A percentile compares a stretch with the other conserved stretches of the same genome.
Conservation (phyloP, 2,329 filamentous ascomycete species). For the Fusarium duplospermum region DNA sequence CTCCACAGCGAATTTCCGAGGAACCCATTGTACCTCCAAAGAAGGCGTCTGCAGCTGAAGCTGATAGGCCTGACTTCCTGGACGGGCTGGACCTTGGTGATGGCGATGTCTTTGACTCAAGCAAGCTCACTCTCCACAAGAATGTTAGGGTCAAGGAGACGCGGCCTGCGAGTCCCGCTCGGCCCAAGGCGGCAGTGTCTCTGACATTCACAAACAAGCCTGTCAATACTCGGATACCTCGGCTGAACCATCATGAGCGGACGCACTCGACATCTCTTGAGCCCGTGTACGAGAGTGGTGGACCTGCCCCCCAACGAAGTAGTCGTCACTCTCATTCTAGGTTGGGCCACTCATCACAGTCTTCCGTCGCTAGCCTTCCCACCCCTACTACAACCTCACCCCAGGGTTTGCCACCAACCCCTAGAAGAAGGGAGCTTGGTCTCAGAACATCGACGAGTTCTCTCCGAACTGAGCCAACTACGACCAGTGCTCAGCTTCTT, state of each 20-base stretch:
- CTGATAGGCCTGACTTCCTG: slow-evolving; percentile 81
- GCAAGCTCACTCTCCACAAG: slow-evolving; percentile 86
- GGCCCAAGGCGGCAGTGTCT: slow-evolving; percentile 81
- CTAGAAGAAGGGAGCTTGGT: slow-evolving; percentile 70
- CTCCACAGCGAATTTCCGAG: slow-evolving; percentile 60
- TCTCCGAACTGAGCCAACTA: slow-evolving; percentile 70
- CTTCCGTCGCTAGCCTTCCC: slow-evolving; percentile 73
- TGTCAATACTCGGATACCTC: slow-evolving; percentile 78
- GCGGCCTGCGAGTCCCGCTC: slow-evolving; percentile 74
- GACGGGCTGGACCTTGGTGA: slow-evolving; percentile 88
- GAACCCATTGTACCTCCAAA: slow-evolving; percentile 50
- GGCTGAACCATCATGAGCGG: slow-evolving; percentile 78
- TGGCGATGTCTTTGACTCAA: slow-evolving; percentile 82
- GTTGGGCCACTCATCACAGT: slow-evolving; percentile 75
- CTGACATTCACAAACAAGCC: slow-evolving; percentile 91
- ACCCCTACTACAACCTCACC: slow-evolving; percentile 69
- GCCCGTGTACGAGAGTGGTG: slow-evolving; percentile 91
- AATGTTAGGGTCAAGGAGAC: slow-evolving; percentile 89
- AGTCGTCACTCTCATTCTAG: slow-evolving; percentile 73
- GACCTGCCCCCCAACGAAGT: slow-evolving; percentile 69
- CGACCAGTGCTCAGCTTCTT: slow-evolving; percentile 72
- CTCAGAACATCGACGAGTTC: slow-evolving; percentile 65
- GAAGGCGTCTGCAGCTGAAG: slow-evolving; percentile 51
- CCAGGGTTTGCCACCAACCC: slow-evolving; percentile 67
- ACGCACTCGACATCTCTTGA: slow-evolving; percentile 81